Base-by-base conservation (phyloP, 495 filamentous ascomycete genomes). In the Penicillium goetzii region DNA sequence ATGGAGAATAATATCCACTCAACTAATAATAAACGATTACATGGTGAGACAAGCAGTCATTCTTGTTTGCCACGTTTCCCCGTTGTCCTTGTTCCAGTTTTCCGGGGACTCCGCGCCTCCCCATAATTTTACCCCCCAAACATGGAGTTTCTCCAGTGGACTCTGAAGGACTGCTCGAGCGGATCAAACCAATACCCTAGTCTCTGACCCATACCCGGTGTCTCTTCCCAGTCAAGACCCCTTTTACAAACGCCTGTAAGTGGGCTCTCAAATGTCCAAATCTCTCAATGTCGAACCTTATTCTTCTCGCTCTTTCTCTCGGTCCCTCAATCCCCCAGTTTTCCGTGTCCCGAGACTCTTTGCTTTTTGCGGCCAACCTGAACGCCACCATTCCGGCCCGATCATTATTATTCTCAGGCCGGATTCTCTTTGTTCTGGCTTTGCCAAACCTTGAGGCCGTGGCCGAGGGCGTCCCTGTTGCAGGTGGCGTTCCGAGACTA, bases 131-230 rank as follows among this genome's bases (percentile, higher is more conserved):
- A 9, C 41, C 12, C 6, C 41, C n/a, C 41, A 23, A 23, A 23
- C n/a, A 45, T 45, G 41, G n/a, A 45, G 41, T 9, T 21, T 45
- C 41, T 45, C 41, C 41, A 45, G 41, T 21, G 41, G 41, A 45
- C n/a, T n/a, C n/a, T n/a, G 41, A 19, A 45, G n/a, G 41, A n/a
- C 21, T n/a, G 21, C 41, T n/a, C 41, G 19, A 45, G n/a, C 41
- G n/a, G 19, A 15, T 38, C 36, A 34, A 38, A 38, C 14, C 36
- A 38, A 14, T 38, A 15, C n/a, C n/a, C n/a, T n/a, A n/a, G n/a
- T n/a, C n/a, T n/a, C 11, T 32, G 30, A 7, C 30, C 30, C 30
- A 32, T 32, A 32, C 9, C 36, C 14, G 36, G 36, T 40, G 36
- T 17, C 36, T 4, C 36, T 40, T 12, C 36, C 12, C 12, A 40